Conservation (phyloP, 768 basidiomycete species). For the Sporobolomyces phaffii region DNA sequence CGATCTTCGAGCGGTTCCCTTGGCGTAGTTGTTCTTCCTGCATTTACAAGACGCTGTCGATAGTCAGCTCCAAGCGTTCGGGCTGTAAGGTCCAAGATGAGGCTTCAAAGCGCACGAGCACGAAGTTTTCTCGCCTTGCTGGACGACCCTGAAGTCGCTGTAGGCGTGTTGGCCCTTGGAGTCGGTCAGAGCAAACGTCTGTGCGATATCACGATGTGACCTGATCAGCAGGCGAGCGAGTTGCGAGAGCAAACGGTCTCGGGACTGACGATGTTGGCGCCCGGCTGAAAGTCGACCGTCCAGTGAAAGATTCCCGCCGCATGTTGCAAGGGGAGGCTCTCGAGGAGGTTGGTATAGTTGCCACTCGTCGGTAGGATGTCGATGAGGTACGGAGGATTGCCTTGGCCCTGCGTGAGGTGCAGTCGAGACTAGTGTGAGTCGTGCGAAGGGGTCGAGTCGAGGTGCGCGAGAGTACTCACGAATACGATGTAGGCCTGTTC, state of each 20-base stretch:
- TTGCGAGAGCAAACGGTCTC: neutral
- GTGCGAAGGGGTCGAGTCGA: neutral
- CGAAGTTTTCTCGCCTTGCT: neutral
- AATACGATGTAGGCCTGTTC: constrained; percentile 12
- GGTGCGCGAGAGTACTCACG: neutral
- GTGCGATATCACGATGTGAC: too few species aligned
- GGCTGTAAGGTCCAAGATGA: too few species aligned
- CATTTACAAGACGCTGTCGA: too few species aligned
- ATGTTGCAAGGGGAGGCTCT: neutral
- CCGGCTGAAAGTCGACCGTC: constrained; percentile 7
- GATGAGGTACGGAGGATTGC: constrained; percentile 12
- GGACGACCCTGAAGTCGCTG: constrained; percentile 15
- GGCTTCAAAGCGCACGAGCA: too few species aligned
- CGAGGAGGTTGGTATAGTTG: neutral
- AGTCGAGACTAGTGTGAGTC: neutral
- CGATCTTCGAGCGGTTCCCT: neutral
- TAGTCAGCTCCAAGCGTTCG: too few species aligned
- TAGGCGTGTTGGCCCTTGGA: neutral
- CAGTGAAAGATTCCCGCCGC: neutral
- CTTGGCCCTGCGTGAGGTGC: constrained; percentile 10
- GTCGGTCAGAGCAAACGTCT: constrained; percentile 19
- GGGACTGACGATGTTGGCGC: constrained; percentile 22
- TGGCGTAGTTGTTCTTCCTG: constrained; percentile 13
- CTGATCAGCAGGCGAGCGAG: too few species aligned
- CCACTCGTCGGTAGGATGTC: neutral